Conservation (phyloP, 1,139 yeast species). For the Hansenula lynferdii region DNA sequence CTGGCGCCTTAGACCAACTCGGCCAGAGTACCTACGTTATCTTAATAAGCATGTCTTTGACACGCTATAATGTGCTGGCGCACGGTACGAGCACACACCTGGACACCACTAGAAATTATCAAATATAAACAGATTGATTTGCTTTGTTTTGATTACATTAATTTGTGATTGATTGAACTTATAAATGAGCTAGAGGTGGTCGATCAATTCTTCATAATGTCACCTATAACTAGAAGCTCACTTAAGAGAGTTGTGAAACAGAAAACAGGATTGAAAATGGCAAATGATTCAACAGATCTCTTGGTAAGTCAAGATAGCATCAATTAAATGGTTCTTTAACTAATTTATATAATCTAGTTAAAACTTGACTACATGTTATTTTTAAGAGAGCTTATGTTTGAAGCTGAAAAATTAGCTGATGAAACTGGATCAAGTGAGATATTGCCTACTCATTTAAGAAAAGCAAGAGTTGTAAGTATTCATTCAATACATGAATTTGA, state of each 20-base stretch:
- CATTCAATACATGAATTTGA: background rate
- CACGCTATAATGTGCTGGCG: background rate
- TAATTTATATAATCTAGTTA: no score
- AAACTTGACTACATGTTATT: constrained; percentile 45
- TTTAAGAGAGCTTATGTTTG: constrained; percentile 32
- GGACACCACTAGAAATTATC: no score
- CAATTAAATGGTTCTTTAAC: no score
- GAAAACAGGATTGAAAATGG: background rate
- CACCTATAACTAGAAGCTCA: background rate
- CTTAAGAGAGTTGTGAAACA: background rate
- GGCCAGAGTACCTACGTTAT: constrained; percentile 43
- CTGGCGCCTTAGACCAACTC: constrained; percentile 64
- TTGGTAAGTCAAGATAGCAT: background rate
- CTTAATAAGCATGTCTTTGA: background rate
- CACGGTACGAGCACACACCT: no score
- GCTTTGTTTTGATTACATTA: no score
- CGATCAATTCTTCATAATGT: no score
- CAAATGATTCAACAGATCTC: background rate
- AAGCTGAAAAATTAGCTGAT: constrained; percentile 28
- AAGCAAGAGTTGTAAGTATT: constrained; percentile 23
- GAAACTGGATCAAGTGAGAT: constrained; percentile 34
- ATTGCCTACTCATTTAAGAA: constrained; percentile 28
- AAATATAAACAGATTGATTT: no score
- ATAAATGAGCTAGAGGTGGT: no score
- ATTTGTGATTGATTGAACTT: no score